Evolutionary conservation across 495 filamentous ascomycete species (phyloP).

Genomic region (Aspergillus leporis): DNA sequence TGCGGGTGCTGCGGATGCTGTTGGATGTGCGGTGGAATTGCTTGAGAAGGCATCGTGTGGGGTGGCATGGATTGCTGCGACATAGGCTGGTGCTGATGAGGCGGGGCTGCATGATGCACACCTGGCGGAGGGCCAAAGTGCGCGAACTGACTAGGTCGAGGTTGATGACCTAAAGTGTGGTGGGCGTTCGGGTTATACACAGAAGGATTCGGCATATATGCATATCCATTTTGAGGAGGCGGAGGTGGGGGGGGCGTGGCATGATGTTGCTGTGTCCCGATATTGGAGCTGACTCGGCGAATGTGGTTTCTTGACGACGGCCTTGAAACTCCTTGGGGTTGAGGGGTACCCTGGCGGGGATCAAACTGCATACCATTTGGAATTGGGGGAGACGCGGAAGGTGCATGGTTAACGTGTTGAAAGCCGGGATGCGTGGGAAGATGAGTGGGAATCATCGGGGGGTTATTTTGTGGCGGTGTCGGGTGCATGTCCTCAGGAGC

Average conservation of each 20-base stretch:
- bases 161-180: conserved; percentile 40
- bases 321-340: conserved; percentile 72
- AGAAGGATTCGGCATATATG: conserved; percentile 81
- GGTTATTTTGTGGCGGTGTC: conserved; percentile 47
- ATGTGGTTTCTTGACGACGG: conserved; percentile 81
- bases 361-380: conserved; percentile 73
- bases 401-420: conserved; percentile 79
- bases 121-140: conserved; percentile 48
- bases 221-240: conserved; percentile 70
- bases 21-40: conserved; percentile 42
- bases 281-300: conserved; percentile 72
- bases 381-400: conserved; percentile 88
- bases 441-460: conserved; percentile 69
- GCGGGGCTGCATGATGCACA: conserved; percentile 35
- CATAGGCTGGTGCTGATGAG: conserved; percentile 36
- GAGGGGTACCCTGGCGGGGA: conserved; percentile 75
- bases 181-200: conserved; percentile 77
- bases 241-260: conserved; percentile 58
- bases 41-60: conserved; percentile 32
- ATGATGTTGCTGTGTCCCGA: conserved; percentile 65
- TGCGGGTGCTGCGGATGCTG: conserved; percentile 45
- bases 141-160: conserved; percentile 48
- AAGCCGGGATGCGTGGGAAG: conserved; percentile 74
- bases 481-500: conserved; percentile 61
- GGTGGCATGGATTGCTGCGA: conserved; percentile 31